Evolutionary conservation across 805 yeast genomes (phyloP), one percentile per base, ranked within the genome.

Genomic region (Starmera dryadoides): DNA sequence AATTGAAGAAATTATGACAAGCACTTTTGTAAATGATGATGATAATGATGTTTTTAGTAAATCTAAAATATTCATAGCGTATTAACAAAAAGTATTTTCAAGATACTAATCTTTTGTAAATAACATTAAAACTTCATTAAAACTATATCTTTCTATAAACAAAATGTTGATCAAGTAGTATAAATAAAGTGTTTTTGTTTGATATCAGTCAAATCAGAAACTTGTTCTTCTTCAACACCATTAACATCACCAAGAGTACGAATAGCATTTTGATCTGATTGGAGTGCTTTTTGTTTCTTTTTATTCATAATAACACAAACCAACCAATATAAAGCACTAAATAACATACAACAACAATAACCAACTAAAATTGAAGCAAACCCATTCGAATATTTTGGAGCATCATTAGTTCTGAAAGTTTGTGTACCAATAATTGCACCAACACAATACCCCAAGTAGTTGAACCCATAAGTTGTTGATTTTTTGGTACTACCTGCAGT

Each of bases 391-490:
- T 69, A 71, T 25, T 46, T 48, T 18, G 74, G 74, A 30, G 64
- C 69, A 37, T 66, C 69, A 12, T 59, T 47, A 2, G 64, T 49
- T 41, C 63, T 62, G 56, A 69, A 70, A n/a, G 71, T 55, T 43
- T 70, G 75, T 2, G 76, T 66, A n/a, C 74, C 76, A 25, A 67
- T 62, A 35, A 71, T 54, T 30, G 67, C 62, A 29, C 70, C 73
- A 40, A 68, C 57, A 21, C 70, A 62, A 44, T 68, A 67, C 14
- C 65, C 68, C 31, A 62, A 44, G 35, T 59, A 63, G 48, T 56
- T 58, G 44, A 63, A 54, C 16, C 64, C 61, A 42, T 63, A 59
- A 19, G 59, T 54, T 19, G 56, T 58, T 14, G 65, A 56, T 39
- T 68, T 62, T 45, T 69, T 69, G 7, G 73, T 68, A 37, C 66